Evolutionary conservation across 2,329 filamentous ascomycete genomes (phyloP).

Genomic region (Trichoderma sp.): DNA sequence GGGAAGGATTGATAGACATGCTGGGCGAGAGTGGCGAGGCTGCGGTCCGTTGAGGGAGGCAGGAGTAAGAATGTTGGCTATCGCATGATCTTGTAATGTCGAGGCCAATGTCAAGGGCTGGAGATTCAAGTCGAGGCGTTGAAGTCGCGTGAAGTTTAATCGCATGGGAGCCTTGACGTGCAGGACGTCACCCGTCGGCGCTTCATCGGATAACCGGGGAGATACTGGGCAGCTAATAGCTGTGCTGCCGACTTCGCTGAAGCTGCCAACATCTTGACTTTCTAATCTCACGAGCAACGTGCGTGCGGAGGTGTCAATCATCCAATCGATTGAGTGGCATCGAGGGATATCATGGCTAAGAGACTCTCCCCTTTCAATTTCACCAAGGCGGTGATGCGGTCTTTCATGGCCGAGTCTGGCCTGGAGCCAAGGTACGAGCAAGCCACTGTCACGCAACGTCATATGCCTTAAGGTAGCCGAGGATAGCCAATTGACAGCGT

Average conservation of each 20-base stretch:
- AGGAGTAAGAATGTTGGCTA: conserved; percentile 2
- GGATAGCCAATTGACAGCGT: conserved; percentile 4
- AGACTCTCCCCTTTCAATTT: conserved; percentile 42
- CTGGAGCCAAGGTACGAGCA: conserved; percentile 77
- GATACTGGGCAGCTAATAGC: neutral
- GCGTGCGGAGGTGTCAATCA: neutral
- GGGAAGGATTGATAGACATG: conserved; percentile 54
- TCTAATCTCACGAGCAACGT: too few relatives aligned
- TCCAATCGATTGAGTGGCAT: neutral
- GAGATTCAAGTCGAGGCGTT: neutral
- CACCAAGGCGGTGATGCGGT: conserved; percentile 61
- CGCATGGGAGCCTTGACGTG: neutral
- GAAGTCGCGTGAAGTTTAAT: conserved; percentile 3
- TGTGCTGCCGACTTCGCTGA: too few relatives aligned
- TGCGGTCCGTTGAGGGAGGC: conserved; percentile 35
- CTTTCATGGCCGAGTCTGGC: conserved; percentile 82
- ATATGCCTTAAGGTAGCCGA: neutral
- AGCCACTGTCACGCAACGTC: neutral
- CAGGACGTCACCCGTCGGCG: conserved; percentile 5
- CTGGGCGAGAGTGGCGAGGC: conserved; percentile 33
- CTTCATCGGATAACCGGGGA: conserved; percentile 6
- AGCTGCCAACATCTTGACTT: too few relatives aligned
- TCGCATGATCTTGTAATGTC: neutral
- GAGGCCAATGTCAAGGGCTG: neutral
- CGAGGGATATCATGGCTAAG: conserved; percentile 37